A percentile compares a stretch with the other conserved stretches of the same genome.
Evolutionary conservation across 2,329 filamentous ascomycete species (phyloP).

Genomic region (Pseudogymnoascus sp.): DNA sequence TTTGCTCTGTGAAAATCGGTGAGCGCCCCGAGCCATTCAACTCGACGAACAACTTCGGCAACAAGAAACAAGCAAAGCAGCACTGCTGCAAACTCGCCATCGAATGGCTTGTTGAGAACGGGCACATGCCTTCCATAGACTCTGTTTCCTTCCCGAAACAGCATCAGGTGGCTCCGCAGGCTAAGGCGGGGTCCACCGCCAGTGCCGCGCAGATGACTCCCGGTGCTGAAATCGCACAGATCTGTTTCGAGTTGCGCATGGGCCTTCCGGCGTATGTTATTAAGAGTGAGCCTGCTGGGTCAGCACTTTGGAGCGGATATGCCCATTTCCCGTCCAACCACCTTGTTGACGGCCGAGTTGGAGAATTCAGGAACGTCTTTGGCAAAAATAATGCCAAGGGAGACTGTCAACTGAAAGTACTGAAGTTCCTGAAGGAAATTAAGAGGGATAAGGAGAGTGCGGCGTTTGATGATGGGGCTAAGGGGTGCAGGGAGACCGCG

Average conservation of each 20-base stretch:
- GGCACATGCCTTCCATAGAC: conserved; percentile 26
- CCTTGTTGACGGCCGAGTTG: conserved; percentile 13
- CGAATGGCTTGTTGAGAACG: conserved; percentile 28
- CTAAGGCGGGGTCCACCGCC: not conserved
- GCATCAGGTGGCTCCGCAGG: conserved; percentile 1
- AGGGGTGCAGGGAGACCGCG: not conserved
- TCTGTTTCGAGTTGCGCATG: conserved; percentile 25
- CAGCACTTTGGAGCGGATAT: conserved; percentile 23
- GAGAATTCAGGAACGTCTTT: conserved; percentile 34
- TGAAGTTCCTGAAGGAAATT: conserved; percentile 33
- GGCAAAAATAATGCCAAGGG: conserved; percentile 43
- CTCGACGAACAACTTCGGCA: conserved; percentile 19
- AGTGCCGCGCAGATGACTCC: conserved; percentile 1
- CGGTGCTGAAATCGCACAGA: conserved; percentile 10
- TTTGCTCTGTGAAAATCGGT: conserved; percentile 21
- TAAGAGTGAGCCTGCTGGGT: conserved; percentile 14
- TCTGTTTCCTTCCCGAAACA: conserved; percentile 24
- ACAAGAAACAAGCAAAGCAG: conserved; percentile 30
- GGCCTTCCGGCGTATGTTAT: conserved; percentile 24
- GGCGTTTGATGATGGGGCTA: conserved; percentile 14
- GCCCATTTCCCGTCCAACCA: conserved; percentile 27
- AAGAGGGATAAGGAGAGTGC: conserved; percentile 17
- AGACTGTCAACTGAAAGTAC: conserved; percentile 35
- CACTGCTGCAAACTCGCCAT: conserved; percentile 29
- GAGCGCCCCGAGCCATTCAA: conserved; percentile 24